Conservation (phyloP, 352 stramenopile species). For the Pythium dissotocum region DNA sequence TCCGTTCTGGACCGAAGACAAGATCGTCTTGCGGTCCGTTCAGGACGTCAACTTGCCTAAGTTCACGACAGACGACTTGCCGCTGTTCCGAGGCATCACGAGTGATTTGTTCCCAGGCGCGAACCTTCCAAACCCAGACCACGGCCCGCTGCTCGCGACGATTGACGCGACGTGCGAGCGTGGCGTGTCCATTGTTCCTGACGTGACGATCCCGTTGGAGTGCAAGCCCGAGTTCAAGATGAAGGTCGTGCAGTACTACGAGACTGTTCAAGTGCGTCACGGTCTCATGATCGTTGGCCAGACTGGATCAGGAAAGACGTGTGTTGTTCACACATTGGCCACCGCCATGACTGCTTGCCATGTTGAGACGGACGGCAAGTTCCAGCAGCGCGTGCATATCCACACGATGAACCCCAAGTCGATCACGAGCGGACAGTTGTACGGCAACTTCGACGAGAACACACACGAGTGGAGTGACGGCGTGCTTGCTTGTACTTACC, state of each 20-base stretch:
- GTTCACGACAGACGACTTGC: slow-evolving; percentile 92
- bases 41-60: slow-evolving; percentile 95
- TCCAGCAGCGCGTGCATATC: slow-evolving; percentile 69
- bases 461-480: slow-evolving; percentile 96
- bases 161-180: slow-evolving; percentile 81
- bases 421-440: slow-evolving; percentile 93
- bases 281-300: slow-evolving; percentile 96
- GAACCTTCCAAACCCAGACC: slow-evolving; percentile 84
- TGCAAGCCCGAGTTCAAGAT: slow-evolving; percentile 84
- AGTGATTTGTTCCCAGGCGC: slow-evolving; percentile 93
- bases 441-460: slow-evolving; percentile 94
- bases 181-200: slow-evolving; percentile 63
- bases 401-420: slow-evolving; percentile 95
- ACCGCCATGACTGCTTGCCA: slow-evolving; percentile 76
- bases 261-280: slow-evolving; percentile 94
- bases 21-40: slow-evolving; percentile 91
- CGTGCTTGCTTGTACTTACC: slow-evolving; percentile 93
- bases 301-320: slow-evolving; percentile 94
- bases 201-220: slow-evolving; percentile 60
- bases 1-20: slow-evolving; percentile 88
- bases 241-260: slow-evolving; percentile 95
- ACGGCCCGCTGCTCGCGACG: slow-evolving; percentile 73
- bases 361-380: slow-evolving; percentile 51
- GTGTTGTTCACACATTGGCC: slow-evolving; percentile 84
- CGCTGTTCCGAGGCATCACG: slow-evolving; percentile 93